phyloP scores from a whole-genome alignment of 257 asterid species.

The Solanum pinnatisectum region DNA sequence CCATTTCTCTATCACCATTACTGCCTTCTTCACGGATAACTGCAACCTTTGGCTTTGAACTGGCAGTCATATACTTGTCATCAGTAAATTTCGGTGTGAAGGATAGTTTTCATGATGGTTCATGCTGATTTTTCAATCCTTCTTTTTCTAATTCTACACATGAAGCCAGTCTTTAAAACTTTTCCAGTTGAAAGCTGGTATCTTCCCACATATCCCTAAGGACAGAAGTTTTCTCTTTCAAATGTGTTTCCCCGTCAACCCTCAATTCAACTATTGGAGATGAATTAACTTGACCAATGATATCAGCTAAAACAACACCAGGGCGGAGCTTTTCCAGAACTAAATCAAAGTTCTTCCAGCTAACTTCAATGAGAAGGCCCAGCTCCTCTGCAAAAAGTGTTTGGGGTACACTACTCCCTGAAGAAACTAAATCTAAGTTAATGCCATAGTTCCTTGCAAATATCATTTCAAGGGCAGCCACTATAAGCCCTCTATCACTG shows the following conservation, averaged over 20 bases:
- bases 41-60: slow-evolving; percentile 77
- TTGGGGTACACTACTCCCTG: slow-evolving; percentile 22
- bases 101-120: slow-evolving; percentile 67
- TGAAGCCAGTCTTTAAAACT: slow-evolving; percentile 64
- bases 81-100: slow-evolving; percentile 56
- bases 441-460: slow-evolving; percentile 89
- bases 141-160: slow-evolving; percentile 75
- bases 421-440: slow-evolving; percentile 38
- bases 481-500: slow-evolving; percentile 87
- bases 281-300: slow-evolving; percentile 56
- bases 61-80: slow-evolving; percentile 35
- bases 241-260: slow-evolving; percentile 44
- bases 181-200: slow-evolving; percentile 76
- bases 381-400: slow-evolving; percentile 88
- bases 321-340: slow-evolving; percentile 36
- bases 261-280: slow-evolving; percentile 40
- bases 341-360: slow-evolving; percentile 29
- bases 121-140: slow-evolving; percentile 56
- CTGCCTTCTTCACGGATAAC: slow-evolving; percentile 92
- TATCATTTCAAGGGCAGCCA: slow-evolving; percentile 82
- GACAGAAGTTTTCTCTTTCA: slow-evolving; percentile 41
- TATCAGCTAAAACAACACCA: slow-evolving; percentile 40
- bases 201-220: slow-evolving; percentile 93
- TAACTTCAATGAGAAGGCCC: slow-evolving; percentile 68
- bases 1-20: slow-evolving; percentile 96